Base-by-base conservation (phyloP, 805 yeast genomes). In the Candida tibetensis region DNA sequence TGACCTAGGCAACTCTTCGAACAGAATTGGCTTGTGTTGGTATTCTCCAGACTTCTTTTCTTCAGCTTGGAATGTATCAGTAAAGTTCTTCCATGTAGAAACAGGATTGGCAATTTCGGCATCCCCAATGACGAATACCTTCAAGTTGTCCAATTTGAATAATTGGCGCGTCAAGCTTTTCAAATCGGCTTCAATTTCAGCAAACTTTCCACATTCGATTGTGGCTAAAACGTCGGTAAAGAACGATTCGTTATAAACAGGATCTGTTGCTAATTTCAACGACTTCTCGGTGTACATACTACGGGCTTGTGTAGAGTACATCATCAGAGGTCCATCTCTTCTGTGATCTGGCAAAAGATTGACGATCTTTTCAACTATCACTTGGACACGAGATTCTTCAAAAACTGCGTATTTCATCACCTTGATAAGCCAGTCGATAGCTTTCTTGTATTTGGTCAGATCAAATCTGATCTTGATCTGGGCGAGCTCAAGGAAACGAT, bases 351-450 rank as follows among this genome's bases (percentile, higher is more conserved):
- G 77, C 19, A 84, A 52, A 1, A 77, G 60, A 44, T 79, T 80
- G 36, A 83, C 57, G 28, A 75, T 61, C 52, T 80, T 81, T 40
- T 82, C 86, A 22, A 83, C 57, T 13, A 82, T 70, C 18, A 86
- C 77, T 47, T 74, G 72, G 17, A 88, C 75, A 57, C 97, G 72
- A 8, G 77, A 71, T 45, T 77, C 79, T 40, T 89, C 96, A 57
- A 85, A 87, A 5, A 76, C 72, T 19, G 85, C 74, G 48, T 77
- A 72, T 57, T 77, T 81, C 49, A 89, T 61, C 14, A 85, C 71
- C 41, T 79, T 78, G 30, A 69, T 61, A 30, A 86, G 66, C 98
- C 98, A 93, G 17, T 78, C 74, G 28, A 90, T 79, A 1, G 91
- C 88, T 32, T 72, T 72, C 0, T 47, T 39, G 53, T 90, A 93